Base-by-base conservation (phyloP, 768 basidiomycete genomes). In the Suillus tomentosus region DNA sequence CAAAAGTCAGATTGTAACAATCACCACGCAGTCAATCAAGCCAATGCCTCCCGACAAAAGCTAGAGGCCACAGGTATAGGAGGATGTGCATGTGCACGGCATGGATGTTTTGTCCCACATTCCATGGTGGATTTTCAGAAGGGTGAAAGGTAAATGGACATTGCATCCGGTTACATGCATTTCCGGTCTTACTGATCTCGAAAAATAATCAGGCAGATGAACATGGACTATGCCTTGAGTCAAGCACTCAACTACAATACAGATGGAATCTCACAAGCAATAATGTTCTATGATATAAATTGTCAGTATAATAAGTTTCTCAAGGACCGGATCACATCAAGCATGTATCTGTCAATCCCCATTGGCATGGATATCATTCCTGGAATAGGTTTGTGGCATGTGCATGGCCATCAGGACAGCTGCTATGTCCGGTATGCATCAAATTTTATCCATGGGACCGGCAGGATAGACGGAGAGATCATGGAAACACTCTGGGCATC, bases 251-350 rank as follows among this genome's bases (percentile, higher is more conserved):
- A 27, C 27, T 27, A 27, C 27, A 3, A 27, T 27, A 27, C 27
- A 62, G 61, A 60, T 3, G 59, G 48, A 6, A 60, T 68, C 9
- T 3, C 13, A n/a, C 36, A 3, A 1, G 42, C 57, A 9, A 40
- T 70, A 1, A 42, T 72, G 0, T 68, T 74, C 0, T 78, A 78
- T 65, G 73, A 77, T 57, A 70, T 76, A n/a, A 65, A 64, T 11
- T 78, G 75, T 54, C 67, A 75, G 60, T 76, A 68, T 60, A 59
- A 43, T 27, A 27, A 27, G 27, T 27, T 27, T 27, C 27, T 27
- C 27, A 27, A 27, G 27, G 27, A 27, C 27, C 2, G 70, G 3
- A 40, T 62, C 37, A 0, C 31, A 11, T 27, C 40, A 0, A 34
- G 53, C 2, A 37, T 24, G 3, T 40, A 62, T 22, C 40, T 61